phyloP scores from a whole-genome alignment of 345 rosid species.

The Leavenworthia alabamica region DNA sequence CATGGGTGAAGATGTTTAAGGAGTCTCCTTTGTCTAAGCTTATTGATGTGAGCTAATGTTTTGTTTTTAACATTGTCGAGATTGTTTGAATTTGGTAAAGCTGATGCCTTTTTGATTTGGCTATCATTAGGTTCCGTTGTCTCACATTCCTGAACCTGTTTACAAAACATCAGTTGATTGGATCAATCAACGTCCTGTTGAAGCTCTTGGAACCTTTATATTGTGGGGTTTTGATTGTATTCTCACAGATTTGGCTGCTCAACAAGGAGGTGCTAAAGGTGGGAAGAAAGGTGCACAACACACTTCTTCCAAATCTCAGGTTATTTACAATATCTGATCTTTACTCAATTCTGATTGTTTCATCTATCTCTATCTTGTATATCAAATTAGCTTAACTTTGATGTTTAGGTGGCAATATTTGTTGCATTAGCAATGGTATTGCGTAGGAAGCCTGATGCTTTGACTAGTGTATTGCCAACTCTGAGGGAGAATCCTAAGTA shows the following conservation, averaged over 20 bases:
- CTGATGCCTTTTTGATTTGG: not conserved
- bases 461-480: constrained; percentile 44
- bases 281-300: constrained; percentile 52
- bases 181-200: constrained; percentile 55
- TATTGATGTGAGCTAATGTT: constrained; percentile 39
- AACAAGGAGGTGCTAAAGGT: constrained; percentile 45
- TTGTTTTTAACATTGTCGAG: not conserved
- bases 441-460: constrained; percentile 70
- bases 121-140: constrained; percentile 48
- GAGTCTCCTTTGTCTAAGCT: constrained; percentile 49
- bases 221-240: constrained; percentile 63
- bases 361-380: not conserved
- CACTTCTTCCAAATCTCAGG: constrained; percentile 60
- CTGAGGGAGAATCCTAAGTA: constrained; percentile 58
- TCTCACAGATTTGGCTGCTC: constrained; percentile 49
- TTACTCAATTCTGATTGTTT: not conserved
- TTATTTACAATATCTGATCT: not conserved
- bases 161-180: constrained; percentile 66
- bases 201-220: constrained; percentile 53
- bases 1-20: constrained; percentile 56
- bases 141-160: constrained; percentile 55
- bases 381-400: not conserved
- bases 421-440: constrained; percentile 65
- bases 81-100: not conserved
- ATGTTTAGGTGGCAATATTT: constrained; percentile 64